Base-by-base conservation (phyloP, 371 early-diverging fungal genomes). In the Mortierella sp. region DNA sequence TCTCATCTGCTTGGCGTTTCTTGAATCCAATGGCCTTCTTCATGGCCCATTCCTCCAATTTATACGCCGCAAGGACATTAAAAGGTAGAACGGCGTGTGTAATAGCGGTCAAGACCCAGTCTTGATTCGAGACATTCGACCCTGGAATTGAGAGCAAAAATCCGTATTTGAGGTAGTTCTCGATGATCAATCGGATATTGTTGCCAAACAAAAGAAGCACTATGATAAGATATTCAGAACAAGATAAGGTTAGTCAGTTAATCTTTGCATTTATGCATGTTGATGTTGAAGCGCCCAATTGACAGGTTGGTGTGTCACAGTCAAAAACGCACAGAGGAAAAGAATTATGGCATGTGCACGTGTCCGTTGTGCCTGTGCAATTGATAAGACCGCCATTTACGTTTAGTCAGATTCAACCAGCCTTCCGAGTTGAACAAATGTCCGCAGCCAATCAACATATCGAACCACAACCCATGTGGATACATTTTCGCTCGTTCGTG, bases 151-250 rank as follows among this genome's bases (percentile, higher is more conserved):
- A 86, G 69, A 96, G 86, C 53, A 96, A 85, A 32, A 95, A 87
- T 23, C 96, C 96, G 76, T 96, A 96, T 77, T 96, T 96, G 83
- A 90, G 79, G 83, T 89, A 94, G 77, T 96, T 96, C 72, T 96
- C 96, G 56, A 96, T 89, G 53, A 95, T 89, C 63, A 96, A 85
- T 6, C 96, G 92, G 59, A 95, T 85, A 68, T 94, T 94, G 80
- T 90, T 92, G 35, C 94, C 96, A 61, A 93, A 90, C 34, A 96
- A 90, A 12, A 96, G 83, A 37, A 96, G 88, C 91, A 95, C 91
- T 91, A 75, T 53, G 28, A 53, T 26, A 26, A 53, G 28, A 53
- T 15, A 26, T 17, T 13, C 40, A 8, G 12, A 37, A 35, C 1
- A 13, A 13, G 17, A n/a, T 53, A 53, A 53, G 53, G 53, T 35